Evolutionary conservation across 2,329 filamentous ascomycete genomes (phyloP).

Genomic region (Claviceps arundinis): DNA sequence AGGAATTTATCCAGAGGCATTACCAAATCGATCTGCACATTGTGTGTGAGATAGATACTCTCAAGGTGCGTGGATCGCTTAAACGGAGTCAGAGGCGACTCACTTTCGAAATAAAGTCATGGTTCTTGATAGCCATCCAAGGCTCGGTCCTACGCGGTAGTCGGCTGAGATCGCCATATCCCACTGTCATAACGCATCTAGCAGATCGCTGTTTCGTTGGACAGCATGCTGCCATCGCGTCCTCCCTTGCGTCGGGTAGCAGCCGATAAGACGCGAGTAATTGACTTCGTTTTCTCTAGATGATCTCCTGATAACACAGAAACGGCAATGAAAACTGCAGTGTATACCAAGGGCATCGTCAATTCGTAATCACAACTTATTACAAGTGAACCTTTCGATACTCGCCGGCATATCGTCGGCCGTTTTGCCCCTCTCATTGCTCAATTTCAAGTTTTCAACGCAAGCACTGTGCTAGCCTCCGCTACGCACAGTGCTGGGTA

Average conservation of each 20-base stretch:
- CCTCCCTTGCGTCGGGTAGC: background rate
- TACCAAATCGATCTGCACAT: conserved; percentile 50
- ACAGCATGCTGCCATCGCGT: conserved; percentile 26
- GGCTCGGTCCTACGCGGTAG: conserved; percentile 61
- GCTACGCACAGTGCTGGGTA: too few species aligned
- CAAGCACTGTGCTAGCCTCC: too few species aligned
- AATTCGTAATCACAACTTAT: too few species aligned
- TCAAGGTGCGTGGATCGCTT: background rate
- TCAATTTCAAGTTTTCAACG: background rate
- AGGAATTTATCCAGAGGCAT: conserved; percentile 51
- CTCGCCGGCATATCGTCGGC: background rate
- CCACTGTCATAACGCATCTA: conserved; percentile 63
- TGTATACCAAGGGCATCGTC: too few species aligned
- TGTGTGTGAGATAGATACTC: background rate
- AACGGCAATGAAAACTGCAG: background rate
- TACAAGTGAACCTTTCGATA: too few species aligned
- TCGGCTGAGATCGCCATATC: conserved; percentile 57
- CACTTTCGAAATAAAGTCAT: conserved; percentile 58
- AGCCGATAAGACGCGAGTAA: too few species aligned
- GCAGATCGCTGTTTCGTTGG: conserved; percentile 38
- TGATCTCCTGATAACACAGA: background rate
- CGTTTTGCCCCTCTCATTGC: background rate
- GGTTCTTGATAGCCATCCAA: conserved; percentile 53
- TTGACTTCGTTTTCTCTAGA: background rate
- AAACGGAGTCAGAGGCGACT: conserved; percentile 1